A percentile compares a stretch with the other conserved stretches of the same genome.
Evolutionary conservation across 108 stramenopile species (phyloP).

Genomic region (Parmales sp.): DNA sequence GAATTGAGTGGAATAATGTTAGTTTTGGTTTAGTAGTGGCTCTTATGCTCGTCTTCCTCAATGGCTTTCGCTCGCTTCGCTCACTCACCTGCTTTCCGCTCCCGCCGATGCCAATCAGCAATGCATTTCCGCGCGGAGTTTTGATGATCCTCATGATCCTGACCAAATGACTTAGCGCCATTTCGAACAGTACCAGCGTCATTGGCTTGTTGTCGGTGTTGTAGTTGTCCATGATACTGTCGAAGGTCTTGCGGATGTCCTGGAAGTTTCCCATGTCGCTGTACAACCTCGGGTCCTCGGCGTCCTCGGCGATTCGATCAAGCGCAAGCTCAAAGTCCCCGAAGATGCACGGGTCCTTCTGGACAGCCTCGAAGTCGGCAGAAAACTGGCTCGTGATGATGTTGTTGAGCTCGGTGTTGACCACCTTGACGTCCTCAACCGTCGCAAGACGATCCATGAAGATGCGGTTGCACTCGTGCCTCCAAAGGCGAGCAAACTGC

Average conservation of each 20-base stretch:
- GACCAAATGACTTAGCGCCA: conserved; percentile 46
- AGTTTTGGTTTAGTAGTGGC: too few relatives aligned
- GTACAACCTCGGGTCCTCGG: conserved; percentile 49
- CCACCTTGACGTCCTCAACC: conserved; percentile 25
- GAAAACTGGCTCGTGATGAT: conserved; percentile 23
- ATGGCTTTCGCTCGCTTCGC: too few relatives aligned
- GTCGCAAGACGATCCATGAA: conserved; percentile 46
- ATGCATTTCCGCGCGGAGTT: conserved; percentile 46
- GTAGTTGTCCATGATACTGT: conserved; percentile 51
- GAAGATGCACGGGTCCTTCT: conserved; percentile 31
- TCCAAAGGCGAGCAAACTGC: conserved; percentile 41
- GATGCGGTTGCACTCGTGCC: conserved; percentile 50
- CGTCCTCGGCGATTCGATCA: conserved; percentile 29
- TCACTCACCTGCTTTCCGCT: conserved; percentile 58
- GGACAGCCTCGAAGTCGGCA: conserved; percentile 11
- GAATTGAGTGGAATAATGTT: too few relatives aligned
- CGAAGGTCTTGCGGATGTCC: conserved; percentile 36
- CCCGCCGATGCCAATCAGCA: conserved; percentile 59
- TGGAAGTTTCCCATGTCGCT: conserved; percentile 40
- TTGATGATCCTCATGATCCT: conserved; percentile 47
- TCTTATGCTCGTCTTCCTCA: too few relatives aligned
- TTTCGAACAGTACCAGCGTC: conserved; percentile 54
- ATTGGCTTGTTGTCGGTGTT: conserved; percentile 49
- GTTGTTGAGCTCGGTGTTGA: conserved; percentile 23
- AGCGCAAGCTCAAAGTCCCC: conserved; percentile 41